Evolutionary conservation across 352 stramenopile genomes (phyloP).

Genomic region (Pythium utonaiense): DNA sequence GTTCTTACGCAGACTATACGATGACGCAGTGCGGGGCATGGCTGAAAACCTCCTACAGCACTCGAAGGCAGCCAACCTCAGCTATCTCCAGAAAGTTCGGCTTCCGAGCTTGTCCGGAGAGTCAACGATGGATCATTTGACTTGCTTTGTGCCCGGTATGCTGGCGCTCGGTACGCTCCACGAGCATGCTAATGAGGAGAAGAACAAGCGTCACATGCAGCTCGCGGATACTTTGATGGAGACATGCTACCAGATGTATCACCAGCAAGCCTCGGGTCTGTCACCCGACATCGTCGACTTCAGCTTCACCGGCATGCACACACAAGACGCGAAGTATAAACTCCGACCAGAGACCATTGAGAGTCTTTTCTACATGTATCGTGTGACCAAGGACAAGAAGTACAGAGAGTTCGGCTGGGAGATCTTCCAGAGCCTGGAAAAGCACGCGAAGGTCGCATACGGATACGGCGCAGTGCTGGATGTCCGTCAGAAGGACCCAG

Average conservation of each 20-base stretch:
- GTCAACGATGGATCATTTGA: conserved; percentile 94
- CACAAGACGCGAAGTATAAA: conserved; percentile 85
- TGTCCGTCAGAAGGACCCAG: conserved; percentile 38
- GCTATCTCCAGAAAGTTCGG: conserved; percentile 59
- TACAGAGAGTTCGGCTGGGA: conserved; percentile 96
- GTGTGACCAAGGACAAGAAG: conserved; percentile 91
- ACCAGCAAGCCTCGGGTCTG: conserved; percentile 88
- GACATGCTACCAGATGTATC: conserved; percentile 96
- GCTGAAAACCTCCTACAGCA: conserved; percentile 88
- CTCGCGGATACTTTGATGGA: conserved; percentile 89
- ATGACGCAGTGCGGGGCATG: conserved; percentile 92
- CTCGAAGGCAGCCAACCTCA: conserved; percentile 54
- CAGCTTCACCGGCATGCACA: conserved; percentile 50
- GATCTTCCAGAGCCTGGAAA: conserved; percentile 93
- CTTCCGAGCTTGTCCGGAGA: conserved; percentile 44
- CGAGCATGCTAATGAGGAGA: conserved; percentile 48
- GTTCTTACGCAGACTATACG: conserved; percentile 88
- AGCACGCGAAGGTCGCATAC: conserved; percentile 84
- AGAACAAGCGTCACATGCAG: conserved; percentile 82
- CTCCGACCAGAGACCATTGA: conserved; percentile 95
- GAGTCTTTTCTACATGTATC: conserved; percentile 95
- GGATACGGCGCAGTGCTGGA: conserved; percentile 83
- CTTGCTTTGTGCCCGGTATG: conserved; percentile 94
- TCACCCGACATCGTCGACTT: conserved; percentile 93
- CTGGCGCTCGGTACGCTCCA: conserved; percentile 90